phyloP scores from a whole-genome alignment of 371 early-diverging fungal genomes.

The Mucor sp. region DNA sequence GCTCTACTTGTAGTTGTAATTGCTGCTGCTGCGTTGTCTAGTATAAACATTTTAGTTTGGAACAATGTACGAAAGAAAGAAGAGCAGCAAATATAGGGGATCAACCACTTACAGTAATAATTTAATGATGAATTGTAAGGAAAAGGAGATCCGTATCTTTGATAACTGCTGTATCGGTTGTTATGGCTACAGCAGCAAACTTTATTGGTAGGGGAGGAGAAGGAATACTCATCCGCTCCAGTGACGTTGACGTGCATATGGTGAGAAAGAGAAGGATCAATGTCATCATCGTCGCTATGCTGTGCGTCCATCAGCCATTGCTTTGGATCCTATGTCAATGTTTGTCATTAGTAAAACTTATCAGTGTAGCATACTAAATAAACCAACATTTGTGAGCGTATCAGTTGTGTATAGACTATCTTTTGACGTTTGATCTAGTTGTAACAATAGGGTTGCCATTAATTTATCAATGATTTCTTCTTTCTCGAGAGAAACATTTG shows the following conservation, averaged over 20 bases:
- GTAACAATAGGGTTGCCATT: constrained; percentile 1
- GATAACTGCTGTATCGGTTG: neutral
- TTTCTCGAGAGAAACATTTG: neutral
- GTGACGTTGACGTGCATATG: constrained; percentile 1
- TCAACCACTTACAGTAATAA: constrained; percentile 2
- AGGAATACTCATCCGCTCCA: neutral
- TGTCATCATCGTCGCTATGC: neutral
- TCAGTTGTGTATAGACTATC: neutral
- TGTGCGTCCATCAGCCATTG: neutral
- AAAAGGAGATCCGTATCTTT: neutral
- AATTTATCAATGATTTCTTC: neutral
- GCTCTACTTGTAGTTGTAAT: neutral
- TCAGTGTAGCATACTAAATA: neutral
- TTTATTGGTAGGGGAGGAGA: neutral
- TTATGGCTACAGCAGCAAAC: neutral
- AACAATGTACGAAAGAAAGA: neutral
- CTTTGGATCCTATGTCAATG: neutral
- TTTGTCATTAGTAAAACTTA: neutral
- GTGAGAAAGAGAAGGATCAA: neutral
- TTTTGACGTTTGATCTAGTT: constrained; percentile 1
- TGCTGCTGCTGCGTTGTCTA: neutral
- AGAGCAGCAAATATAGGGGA: neutral
- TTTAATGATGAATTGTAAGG: neutral
- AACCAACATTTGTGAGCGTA: constrained; percentile 5
- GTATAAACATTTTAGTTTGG: neutral